Percentiles rank a stretch among this genome's conserved stretches.
phyloP scores from a whole-genome alignment of 2,329 filamentous ascomycete species.

The Xylariaceae sp. region DNA sequence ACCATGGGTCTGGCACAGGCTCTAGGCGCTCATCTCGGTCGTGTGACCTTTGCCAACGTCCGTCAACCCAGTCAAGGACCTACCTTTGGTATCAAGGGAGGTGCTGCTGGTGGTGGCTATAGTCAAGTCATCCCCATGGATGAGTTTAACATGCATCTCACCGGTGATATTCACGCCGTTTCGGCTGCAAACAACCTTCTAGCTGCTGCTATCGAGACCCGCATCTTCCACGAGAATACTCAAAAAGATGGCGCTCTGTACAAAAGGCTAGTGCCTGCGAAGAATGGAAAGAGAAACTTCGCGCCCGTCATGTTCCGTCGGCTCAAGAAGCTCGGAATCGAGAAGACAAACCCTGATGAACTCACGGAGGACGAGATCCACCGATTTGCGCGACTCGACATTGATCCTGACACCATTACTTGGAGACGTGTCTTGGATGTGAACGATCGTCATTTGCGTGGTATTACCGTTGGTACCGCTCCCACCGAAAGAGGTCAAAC shows the following conservation, averaged over 20 bases:
- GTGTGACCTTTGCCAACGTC: slow-evolving; percentile 92
- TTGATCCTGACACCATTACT: slow-evolving; percentile 94
- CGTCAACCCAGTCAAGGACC: slow-evolving; percentile 95
- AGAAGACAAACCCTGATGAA: slow-evolving; percentile 89
- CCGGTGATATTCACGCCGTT: slow-evolving; percentile 96
- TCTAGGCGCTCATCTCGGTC: slow-evolving; percentile 80
- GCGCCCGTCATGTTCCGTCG: slow-evolving; percentile 87
- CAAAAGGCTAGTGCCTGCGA: slow-evolving; percentile 79
- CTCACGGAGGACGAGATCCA: slow-evolving; percentile 84
- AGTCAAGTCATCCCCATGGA: slow-evolving; percentile 99
- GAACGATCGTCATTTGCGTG: slow-evolving; percentile 89
- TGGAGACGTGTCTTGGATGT: slow-evolving; percentile 96
- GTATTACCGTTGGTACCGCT: slow-evolving; percentile 83
- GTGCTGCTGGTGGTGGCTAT: slow-evolving; percentile 94
- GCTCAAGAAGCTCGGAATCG: slow-evolving; percentile 91
- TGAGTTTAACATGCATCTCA: slow-evolving; percentile 97
- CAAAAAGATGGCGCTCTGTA: slow-evolving; percentile 89
- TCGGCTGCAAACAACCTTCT: slow-evolving; percentile 96
- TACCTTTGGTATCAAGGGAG: slow-evolving; percentile 98
- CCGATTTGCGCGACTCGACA: slow-evolving; percentile 89
- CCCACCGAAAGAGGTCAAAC: slow-evolving; percentile 86
- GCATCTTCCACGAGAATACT: slow-evolving; percentile 96
- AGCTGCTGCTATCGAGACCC: slow-evolving; percentile 92
- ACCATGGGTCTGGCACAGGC: slow-evolving; percentile 95
- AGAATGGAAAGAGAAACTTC: slow-evolving; percentile 87